A percentile compares a stretch with the other conserved stretches of the same genome.
Conservation (phyloP, 2,329 filamentous ascomycete genomes). For the Exophiala xenobiotica region DNA sequence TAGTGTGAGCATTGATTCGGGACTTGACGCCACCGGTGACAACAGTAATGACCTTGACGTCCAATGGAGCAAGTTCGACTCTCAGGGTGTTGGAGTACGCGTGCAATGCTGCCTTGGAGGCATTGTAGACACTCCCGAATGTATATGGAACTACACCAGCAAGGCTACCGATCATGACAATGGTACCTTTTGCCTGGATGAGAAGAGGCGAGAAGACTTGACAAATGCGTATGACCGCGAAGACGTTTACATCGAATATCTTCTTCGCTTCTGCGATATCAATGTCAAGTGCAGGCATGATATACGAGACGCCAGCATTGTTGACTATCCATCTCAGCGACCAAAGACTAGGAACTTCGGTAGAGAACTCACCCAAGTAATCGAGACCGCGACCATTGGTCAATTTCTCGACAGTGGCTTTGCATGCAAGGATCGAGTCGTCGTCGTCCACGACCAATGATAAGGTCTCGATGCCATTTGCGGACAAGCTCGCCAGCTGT, state of each 20-base stretch:
- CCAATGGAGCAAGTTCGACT: constrained; percentile 41
- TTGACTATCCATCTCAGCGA: constrained; percentile 15
- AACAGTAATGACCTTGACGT: constrained; percentile 53
- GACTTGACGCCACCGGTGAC: constrained; percentile 62
- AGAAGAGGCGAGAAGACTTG: constrained; percentile 38
- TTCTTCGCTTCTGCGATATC: constrained; percentile 34
- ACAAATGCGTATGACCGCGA: constrained; percentile 34
- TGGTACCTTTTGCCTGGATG: constrained; percentile 23
- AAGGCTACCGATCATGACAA: constrained; percentile 25
- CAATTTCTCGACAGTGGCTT: constrained; percentile 10
- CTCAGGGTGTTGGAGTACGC: constrained; percentile 58
- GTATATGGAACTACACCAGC: constrained; percentile 27
- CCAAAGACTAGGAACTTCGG: background rate
- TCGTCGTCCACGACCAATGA: constrained; percentile 34
- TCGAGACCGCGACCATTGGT: constrained; percentile 26
- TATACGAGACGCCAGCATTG: constrained; percentile 26
- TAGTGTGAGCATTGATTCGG: constrained; percentile 44
- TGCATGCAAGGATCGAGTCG: constrained; percentile 19
- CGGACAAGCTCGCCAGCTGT: constrained; percentile 14
- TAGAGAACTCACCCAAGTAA: constrained; percentile 19
- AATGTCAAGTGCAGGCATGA: constrained; percentile 35
- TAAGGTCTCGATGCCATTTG: constrained; percentile 26
- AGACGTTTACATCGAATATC: constrained; percentile 40
- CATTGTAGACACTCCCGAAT: constrained; percentile 50
- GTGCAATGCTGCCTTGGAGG: constrained; percentile 60